A percentile compares a stretch with the other conserved stretches of the same genome.
These are phyloP conservation scores for Podaxis carcinomalis DNA, from an alignment of 768 basidiomycete species.

Conservation along the genomic window DNA sequence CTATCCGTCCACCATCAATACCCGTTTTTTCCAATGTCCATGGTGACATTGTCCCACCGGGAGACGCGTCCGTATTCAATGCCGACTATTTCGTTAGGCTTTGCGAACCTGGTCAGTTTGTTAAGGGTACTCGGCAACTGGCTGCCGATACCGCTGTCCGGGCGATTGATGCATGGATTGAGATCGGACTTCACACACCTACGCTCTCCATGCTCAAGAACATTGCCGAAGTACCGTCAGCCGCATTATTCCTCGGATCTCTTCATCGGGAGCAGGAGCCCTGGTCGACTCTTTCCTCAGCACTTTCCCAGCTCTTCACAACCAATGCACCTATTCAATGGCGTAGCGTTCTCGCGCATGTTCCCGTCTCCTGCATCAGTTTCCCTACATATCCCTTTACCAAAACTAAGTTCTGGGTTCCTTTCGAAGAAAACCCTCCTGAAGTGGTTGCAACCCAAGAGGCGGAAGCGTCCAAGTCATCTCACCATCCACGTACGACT, in stretches of 20 bases:
- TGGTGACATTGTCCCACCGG: slow-evolving; percentile 48
- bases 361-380: slow-evolving; percentile 39
- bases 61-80: slow-evolving; percentile 43
- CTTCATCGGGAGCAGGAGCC: slow-evolving; percentile 40
- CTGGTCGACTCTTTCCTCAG: slow-evolving; percentile 39
- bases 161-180: slow-evolving; percentile 47
- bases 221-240: slow-evolving; percentile 25
- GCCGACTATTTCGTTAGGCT: slow-evolving; percentile 55
- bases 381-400: slow-evolving; percentile 66
- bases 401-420: slow-evolving; percentile 52
- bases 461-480: background rate
- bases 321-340: slow-evolving; percentile 42
- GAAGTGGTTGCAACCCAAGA: background rate
- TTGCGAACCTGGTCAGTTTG: slow-evolving; percentile 58
- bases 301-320: slow-evolving; percentile 46
- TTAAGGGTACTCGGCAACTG: slow-evolving; percentile 41
- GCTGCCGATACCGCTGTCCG: slow-evolving; percentile 21
- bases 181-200: slow-evolving; percentile 60
- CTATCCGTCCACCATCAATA: slow-evolving; percentile 44
- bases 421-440: slow-evolving; percentile 29
- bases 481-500: slow-evolving; percentile 10
- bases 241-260: slow-evolving; percentile 40
- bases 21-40: slow-evolving; percentile 60
- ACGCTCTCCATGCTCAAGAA: slow-evolving; percentile 53
- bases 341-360: slow-evolving; percentile 48